These are phyloP conservation scores for Xanthoconium separans DNA, from an alignment of 1,284 basidiomycete genomes.

Conservation along the genomic window DNA sequence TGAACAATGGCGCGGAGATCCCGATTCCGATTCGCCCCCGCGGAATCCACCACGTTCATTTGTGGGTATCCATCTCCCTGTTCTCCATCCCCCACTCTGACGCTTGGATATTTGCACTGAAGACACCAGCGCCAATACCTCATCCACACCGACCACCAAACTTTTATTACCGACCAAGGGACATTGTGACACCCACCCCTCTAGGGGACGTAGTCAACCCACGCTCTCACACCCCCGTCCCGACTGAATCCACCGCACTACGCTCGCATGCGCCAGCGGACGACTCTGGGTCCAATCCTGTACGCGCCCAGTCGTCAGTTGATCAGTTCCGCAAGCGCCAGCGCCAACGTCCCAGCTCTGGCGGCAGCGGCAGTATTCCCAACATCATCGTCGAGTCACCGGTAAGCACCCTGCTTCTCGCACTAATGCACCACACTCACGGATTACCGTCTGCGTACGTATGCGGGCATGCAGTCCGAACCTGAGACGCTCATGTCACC, in stretches of 20 bases:
- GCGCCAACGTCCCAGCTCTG: conserved; percentile 32
- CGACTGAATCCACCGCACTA: conserved; percentile 6
- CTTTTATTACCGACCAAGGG: conserved; percentile 22
- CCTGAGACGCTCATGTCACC: conserved; percentile 24
- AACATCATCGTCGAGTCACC: conserved; percentile 38
- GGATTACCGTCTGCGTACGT: not conserved
- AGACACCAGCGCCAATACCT: conserved; percentile 18
- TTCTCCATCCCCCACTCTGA: conserved; percentile 5
- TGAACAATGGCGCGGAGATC: conserved; percentile 33
- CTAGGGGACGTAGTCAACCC: conserved; percentile 13
- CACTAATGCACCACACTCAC: not conserved
- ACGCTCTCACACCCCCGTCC: conserved; percentile 16
- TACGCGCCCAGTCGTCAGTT: conserved; percentile 16
- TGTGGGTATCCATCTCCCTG: conserved; percentile 15
- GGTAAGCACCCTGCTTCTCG: conserved; percentile 15
- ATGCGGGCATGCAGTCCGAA: conserved; percentile 25
- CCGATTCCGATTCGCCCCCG: conserved; percentile 17
- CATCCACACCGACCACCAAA: conserved; percentile 14
- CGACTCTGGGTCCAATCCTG: not conserved
- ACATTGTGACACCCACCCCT: conserved; percentile 18
- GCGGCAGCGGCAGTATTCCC: conserved; percentile 29
- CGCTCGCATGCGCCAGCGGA: conserved; percentile 2
- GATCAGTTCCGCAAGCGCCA: conserved; percentile 27
- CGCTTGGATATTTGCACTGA: not conserved
- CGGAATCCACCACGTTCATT: conserved; percentile 17